Evolutionary conservation across 768 basidiomycete genomes (phyloP).

Genomic region (Lepiota brunneoincarnata): DNA sequence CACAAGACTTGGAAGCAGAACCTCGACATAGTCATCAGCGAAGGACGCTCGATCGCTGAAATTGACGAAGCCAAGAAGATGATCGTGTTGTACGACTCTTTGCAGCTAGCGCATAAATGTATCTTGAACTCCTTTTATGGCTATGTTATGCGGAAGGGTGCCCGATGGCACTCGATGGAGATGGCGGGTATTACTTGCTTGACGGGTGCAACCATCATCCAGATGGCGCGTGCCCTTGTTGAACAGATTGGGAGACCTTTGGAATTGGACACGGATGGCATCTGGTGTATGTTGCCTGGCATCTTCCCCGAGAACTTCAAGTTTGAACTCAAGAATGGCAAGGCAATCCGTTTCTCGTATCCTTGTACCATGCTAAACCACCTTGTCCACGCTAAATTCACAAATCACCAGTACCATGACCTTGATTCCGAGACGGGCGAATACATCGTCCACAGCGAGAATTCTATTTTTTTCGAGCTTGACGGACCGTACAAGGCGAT

Average conservation of each 20-base stretch:
- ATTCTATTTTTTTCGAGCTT: constrained; percentile 99
- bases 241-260: constrained; percentile 97
- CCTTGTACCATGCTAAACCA: constrained; percentile 99
- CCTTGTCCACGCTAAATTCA: constrained; percentile 92
- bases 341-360: constrained; percentile 87
- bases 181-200: constrained; percentile 99
- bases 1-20: constrained; percentile 99
- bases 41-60: constrained; percentile 75
- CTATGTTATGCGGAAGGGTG: constrained; percentile 99
- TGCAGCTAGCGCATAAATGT: constrained; percentile 99
- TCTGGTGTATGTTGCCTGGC: constrained; percentile 99
- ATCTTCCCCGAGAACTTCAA: constrained; percentile 98
- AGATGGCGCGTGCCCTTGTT: constrained; percentile 96
- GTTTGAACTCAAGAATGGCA: constrained; percentile 87
- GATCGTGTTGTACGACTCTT: constrained; percentile 97
- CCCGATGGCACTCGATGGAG: constrained; percentile 99
- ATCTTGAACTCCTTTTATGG: constrained; percentile 99
- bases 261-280: constrained; percentile 97
- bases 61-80: constrained; percentile 98
- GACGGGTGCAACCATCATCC: constrained; percentile 96
- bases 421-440: constrained; percentile 81
- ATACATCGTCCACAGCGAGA: constrained; percentile 88
- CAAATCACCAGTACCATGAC: constrained; percentile 97
- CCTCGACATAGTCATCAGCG: constrained; percentile 69
- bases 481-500: constrained; percentile 99